These are phyloP conservation scores for Ophiobolus disseminans DNA, from an alignment of 2,329 filamentous ascomycete genomes.

Conservation along the genomic window DNA sequence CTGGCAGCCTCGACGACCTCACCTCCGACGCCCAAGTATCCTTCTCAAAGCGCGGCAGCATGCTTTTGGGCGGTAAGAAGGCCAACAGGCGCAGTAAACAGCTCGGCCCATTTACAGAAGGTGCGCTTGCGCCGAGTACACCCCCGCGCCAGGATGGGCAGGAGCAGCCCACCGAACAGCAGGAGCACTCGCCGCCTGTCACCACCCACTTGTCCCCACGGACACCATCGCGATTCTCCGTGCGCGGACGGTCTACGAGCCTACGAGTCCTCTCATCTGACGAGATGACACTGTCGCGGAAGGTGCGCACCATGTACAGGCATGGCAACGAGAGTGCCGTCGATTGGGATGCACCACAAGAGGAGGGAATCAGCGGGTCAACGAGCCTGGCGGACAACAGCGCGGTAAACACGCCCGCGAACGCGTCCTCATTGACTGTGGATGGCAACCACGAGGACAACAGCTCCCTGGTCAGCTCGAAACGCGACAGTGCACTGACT, in stretches of 20 bases:
- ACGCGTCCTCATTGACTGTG: conserved; percentile 38
- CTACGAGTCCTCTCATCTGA: conserved; percentile 66
- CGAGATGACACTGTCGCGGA: conserved; percentile 68
- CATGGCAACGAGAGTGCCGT: conserved; percentile 64
- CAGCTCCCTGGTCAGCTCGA: conserved; percentile 39
- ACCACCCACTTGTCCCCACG: conserved; percentile 38
- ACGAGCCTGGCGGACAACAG: conserved; percentile 35
- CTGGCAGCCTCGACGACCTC: conserved; percentile 60
- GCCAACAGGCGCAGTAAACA: conserved; percentile 49
- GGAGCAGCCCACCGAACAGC: conserved; percentile 18
- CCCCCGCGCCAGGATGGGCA: conserved; percentile 22
- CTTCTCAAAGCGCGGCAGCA: conserved; percentile 67
- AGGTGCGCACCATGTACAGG: conserved; percentile 70
- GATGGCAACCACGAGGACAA: conserved; percentile 35
- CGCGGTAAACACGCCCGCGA: conserved; percentile 26
- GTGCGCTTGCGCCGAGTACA: conserved; percentile 19
- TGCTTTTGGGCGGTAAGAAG: conserved; percentile 63
- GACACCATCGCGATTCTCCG: conserved; percentile 47
- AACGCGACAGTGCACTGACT: conserved; percentile 44
- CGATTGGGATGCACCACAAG: conserved; percentile 48
- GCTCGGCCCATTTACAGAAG: conserved; percentile 32
- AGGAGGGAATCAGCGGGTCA: conserved; percentile 25
- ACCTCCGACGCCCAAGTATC: conserved; percentile 59
- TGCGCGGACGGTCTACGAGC: conserved; percentile 41
- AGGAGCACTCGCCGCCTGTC: conserved; percentile 31